Evolutionary conservation across 208 protist genomes (phyloP), one percentile per base, ranked within the genome.

Genomic region (Trypanosoma congolense): DNA sequence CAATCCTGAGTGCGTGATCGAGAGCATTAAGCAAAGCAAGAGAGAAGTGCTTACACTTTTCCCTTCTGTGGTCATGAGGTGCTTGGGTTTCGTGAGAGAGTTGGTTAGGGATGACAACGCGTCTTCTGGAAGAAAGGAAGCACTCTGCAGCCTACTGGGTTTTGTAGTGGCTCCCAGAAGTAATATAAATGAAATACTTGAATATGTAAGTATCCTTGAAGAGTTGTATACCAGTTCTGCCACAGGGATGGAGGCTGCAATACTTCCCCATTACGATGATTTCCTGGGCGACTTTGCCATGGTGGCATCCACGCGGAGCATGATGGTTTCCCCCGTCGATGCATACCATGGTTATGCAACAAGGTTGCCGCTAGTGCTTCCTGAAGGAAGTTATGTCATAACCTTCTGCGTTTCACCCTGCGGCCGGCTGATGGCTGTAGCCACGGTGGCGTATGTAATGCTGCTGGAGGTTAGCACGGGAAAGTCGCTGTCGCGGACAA

Each of bases 391-490:
- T 8, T 70, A 56, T 22, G 73, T 87, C 57, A 62, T 75, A 55
- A 74, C 65, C 36, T 89, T 94, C 48, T 89, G 82, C 62, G 76
- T 92, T 18, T 87, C 75, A 44, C 74, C 73, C n/a, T 77, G 78
- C 51, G 67, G 72, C 4, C 52, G 65, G 24, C 62, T 75, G 19
- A 62, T 94, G 35, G 75, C 80, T 21, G 59, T 74, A 3, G 83
- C 79, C 18, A 83, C 79, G 4, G 43, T 61, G 50, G 64, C 61
- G 22, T 61, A 64, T 2, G 46, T 88, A 5, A 54, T 65, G 24
- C 52, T 93, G 19, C 73, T 73, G n/a, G 68, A 81, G 38, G 35
- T 73, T 0, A 42, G 45, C 16, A 80, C 61, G 14, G 75, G 86
- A 21, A 51, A 52, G 18, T 25, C 75, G n/a, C 42, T 73, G n/a